A percentile compares a stretch with the other conserved stretches of the same genome.
phyloP scores from a whole-genome alignment of 805 yeast genomes.

The Wickerhamiella parazyma region DNA sequence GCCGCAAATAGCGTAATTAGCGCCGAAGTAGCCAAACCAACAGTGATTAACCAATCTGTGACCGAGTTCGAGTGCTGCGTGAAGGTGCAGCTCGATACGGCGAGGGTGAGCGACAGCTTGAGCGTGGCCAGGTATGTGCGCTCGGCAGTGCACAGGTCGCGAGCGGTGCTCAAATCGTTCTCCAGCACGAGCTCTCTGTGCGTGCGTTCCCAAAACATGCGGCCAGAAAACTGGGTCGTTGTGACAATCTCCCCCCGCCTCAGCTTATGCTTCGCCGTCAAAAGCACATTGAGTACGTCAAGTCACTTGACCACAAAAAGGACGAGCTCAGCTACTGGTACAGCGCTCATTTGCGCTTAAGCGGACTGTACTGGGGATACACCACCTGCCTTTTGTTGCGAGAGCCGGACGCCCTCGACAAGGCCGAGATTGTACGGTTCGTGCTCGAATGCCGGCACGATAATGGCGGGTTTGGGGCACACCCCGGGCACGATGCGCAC shows the following conservation, averaged over 20 bases:
- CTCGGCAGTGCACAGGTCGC: conserved; percentile 6
- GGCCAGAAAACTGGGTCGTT: neutral
- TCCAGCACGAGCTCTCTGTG: neutral
- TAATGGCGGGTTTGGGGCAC: conserved; percentile 69
- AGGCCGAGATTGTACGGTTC: conserved; percentile 49
- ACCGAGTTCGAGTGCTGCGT: neutral
- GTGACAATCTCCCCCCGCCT: neutral
- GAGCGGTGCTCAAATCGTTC: conserved; percentile 1
- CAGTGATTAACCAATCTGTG: neutral
- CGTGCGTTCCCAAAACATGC: neutral
- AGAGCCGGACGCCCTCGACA: conserved; percentile 43
- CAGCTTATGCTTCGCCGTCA: conserved; percentile 22
- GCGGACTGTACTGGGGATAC: conserved; percentile 90
- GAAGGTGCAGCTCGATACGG: conserved; percentile 4
- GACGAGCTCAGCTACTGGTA: conserved; percentile 71
- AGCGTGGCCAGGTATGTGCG: conserved; percentile 5
- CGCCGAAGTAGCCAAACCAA: neutral
- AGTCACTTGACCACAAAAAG: conserved; percentile 38
- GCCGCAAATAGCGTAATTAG: neutral
- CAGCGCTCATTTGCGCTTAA: conserved; percentile 76
- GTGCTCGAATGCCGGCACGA: conserved; percentile 49
- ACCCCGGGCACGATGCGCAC: conserved; percentile 83
- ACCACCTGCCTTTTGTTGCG: conserved; percentile 55
- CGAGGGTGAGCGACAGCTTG: conserved; percentile 3
- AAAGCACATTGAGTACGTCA: conserved; percentile 48